These are phyloP conservation scores for Pterocarpus santalinus DNA, from an alignment of 306 rosid genomes.

Conservation along the genomic window DNA sequence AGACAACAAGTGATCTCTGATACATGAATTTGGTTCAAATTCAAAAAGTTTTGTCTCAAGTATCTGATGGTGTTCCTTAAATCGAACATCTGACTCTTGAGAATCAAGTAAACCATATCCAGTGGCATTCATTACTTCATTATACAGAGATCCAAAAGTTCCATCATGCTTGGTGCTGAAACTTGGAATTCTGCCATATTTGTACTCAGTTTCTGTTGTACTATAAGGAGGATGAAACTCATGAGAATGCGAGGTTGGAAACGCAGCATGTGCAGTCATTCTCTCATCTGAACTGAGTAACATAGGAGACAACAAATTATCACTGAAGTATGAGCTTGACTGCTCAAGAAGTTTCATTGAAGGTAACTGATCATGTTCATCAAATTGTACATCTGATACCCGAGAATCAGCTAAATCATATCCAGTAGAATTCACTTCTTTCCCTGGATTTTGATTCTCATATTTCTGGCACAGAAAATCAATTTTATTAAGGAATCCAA, in stretches of 20 bases:
- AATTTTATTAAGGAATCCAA: conserved; percentile 30
- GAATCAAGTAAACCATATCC: conserved; percentile 51
- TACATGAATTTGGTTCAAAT: conserved; percentile 51
- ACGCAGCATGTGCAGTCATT: conserved; percentile 44
- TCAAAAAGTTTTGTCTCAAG: conserved; percentile 53
- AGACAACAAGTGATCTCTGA: conserved; percentile 49
- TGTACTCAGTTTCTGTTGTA: conserved; percentile 51
- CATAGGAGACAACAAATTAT: conserved; percentile 52
- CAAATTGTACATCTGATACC: conserved; percentile 53
- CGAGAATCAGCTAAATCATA: conserved; percentile 48
- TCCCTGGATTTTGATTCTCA: conserved; percentile 34
- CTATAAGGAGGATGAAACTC: conserved; percentile 46
- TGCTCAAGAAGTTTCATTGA: conserved; percentile 50
- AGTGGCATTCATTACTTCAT: conserved; percentile 43
- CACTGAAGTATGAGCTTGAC: conserved; percentile 48
- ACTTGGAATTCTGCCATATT: background rate
- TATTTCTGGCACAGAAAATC: conserved; percentile 54
- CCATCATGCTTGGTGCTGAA: background rate
- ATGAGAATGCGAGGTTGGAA: conserved; percentile 47
- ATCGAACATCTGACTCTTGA: conserved; percentile 52
- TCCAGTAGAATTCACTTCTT: conserved; percentile 47
- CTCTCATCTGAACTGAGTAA: conserved; percentile 51
- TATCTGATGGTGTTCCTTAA: conserved; percentile 49
- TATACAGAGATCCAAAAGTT: background rate
- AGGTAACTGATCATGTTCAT: conserved; percentile 50